Base-by-base conservation (phyloP, 495 filamentous ascomycete species). In the Hyaloscypha bicolor region DNA sequence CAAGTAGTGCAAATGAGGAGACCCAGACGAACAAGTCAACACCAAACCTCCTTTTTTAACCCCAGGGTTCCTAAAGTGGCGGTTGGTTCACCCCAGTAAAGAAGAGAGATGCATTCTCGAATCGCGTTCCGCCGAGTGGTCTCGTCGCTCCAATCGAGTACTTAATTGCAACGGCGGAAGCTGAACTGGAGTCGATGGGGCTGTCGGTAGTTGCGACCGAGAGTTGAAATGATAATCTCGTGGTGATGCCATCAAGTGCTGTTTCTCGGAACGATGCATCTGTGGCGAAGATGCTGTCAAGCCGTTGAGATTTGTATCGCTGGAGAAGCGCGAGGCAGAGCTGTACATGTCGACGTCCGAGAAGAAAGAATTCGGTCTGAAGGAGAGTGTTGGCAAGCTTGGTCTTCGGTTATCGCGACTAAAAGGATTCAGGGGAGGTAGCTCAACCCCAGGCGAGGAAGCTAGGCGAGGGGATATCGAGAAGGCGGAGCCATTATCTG, bases 401-500 rank as follows among this genome's bases (percentile, higher is more conserved):
- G 71, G 73, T 48, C 71, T 48, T 39, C 73, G 68, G 14, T n/a
- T 45, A 25, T 68, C 65, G 29, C 59, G 21, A 32, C 29, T 5
- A 37, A 35, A 70, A 6, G 31, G 57, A 30, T 61, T 55, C 14
- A 73, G 65, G 29, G 69, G 69, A 55, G 71, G 73, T 31, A 75
- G 64, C 45, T 70, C 73, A 31, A 73, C 48, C 1, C 62, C 62
- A 8, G 76, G 77, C 11, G 76, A 75, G 8, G 74, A 65, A 45
- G 72, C 71, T 8, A 81, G 57, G 56, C 80, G 69, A 66, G 86
- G 83, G 19, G 84, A 86, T 25, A 83, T 78, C 25, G 87, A 88
- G 70, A 83, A 86, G n/a, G 84, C 79, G 1, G 88, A 91, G 70
- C 87, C 85, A 65, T 82, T 83, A 73, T 93, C 90, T 2, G 90